Evolutionary conservation across 2,329 filamentous ascomycete genomes (phyloP).

Genomic region (Sporothrix pallida): DNA sequence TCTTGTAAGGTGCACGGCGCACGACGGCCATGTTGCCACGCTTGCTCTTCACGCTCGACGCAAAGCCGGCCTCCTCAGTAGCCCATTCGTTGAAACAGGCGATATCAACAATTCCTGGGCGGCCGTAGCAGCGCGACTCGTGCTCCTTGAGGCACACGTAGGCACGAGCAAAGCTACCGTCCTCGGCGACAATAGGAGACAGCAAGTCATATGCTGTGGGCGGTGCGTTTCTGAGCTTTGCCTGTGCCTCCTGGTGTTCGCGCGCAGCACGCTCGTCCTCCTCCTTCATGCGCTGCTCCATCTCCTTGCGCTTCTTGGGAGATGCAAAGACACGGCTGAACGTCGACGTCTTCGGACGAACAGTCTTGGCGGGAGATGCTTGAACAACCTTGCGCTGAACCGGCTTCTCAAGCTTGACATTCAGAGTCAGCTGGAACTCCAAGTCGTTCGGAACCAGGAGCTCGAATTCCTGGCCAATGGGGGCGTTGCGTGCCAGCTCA

Average conservation of each 20-base stretch:
- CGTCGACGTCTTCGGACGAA: slow-evolving; percentile 78
- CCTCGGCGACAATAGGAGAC: slow-evolving; percentile 82
- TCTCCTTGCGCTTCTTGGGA: slow-evolving; percentile 94
- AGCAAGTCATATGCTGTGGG: slow-evolving; percentile 85
- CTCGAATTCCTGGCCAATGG: slow-evolving; percentile 98
- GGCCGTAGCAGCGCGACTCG: slow-evolving; percentile 84
- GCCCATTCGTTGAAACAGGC: slow-evolving; percentile 99
- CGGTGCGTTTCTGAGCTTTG: slow-evolving; percentile 65
- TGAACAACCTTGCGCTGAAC: slow-evolving; percentile 56
- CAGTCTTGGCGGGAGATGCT: slow-evolving; percentile 63
- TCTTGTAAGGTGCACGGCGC: slow-evolving; percentile 90
- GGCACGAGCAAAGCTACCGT: slow-evolving; percentile 91
- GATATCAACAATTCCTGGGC: slow-evolving; percentile 85
- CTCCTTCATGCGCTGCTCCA: slow-evolving; percentile 81
- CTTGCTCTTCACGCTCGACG: slow-evolving; percentile 94
- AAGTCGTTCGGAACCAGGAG: slow-evolving; percentile 95
- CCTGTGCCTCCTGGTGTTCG: slow-evolving; percentile 67
- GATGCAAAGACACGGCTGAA: slow-evolving; percentile 93
- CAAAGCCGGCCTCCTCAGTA: slow-evolving; percentile 76
- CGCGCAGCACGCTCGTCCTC: slow-evolving; percentile 76
- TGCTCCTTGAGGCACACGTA: slow-evolving; percentile 95
- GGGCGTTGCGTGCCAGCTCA: slow-evolving; percentile 87
- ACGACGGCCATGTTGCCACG: slow-evolving; percentile 72
- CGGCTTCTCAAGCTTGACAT: slow-evolving; percentile 89
- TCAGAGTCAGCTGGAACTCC: slow-evolving; percentile 97